Evolutionary conservation across 2,329 filamentous ascomycete species (phyloP).

Genomic region (Cytospora leucostoma): DNA sequence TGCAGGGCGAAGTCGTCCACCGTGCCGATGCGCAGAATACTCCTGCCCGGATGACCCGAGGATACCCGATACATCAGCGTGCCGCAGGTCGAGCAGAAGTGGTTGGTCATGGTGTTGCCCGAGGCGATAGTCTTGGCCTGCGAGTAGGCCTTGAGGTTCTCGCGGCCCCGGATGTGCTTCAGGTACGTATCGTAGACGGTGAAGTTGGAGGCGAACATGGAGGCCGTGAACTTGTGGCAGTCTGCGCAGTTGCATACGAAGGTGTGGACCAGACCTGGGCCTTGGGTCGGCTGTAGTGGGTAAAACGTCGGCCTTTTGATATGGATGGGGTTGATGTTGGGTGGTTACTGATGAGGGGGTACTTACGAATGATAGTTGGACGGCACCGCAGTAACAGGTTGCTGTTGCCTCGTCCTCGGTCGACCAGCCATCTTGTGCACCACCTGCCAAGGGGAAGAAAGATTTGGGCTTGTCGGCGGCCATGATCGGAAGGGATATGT

Average conservation of each 20-base stretch:
- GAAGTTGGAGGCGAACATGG: slow-evolving; percentile 64
- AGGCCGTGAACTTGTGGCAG: slow-evolving; percentile 63
- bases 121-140: slow-evolving; percentile 51
- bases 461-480: slow-evolving; percentile 34
- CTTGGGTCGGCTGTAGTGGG: slow-evolving; percentile 45
- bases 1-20: slow-evolving; percentile 62
- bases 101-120: slow-evolving; percentile 58
- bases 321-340: too few species aligned
- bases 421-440: slow-evolving; percentile 46
- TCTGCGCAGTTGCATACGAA: slow-evolving; percentile 64
- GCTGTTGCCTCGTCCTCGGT: slow-evolving; percentile 53
- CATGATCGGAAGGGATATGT: slow-evolving; percentile 16
- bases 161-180: slow-evolving; percentile 51
- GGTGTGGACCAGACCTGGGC: slow-evolving; percentile 46
- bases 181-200: slow-evolving; percentile 48
- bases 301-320: not conserved
- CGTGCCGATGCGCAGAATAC: slow-evolving; percentile 58
- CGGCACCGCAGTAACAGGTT: slow-evolving; percentile 59
- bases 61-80: slow-evolving; percentile 60
- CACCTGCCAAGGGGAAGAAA: slow-evolving; percentile 43
- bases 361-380: slow-evolving; percentile 56
- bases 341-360: too few species aligned
- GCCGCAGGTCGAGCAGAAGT: slow-evolving; percentile 62
- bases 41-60: slow-evolving; percentile 45
- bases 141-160: slow-evolving; percentile 49